A percentile compares a stretch with the other conserved stretches of the same genome.
Evolutionary conservation across 352 stramenopile genomes (phyloP).

Genomic region (Blastocystis sp.): DNA sequence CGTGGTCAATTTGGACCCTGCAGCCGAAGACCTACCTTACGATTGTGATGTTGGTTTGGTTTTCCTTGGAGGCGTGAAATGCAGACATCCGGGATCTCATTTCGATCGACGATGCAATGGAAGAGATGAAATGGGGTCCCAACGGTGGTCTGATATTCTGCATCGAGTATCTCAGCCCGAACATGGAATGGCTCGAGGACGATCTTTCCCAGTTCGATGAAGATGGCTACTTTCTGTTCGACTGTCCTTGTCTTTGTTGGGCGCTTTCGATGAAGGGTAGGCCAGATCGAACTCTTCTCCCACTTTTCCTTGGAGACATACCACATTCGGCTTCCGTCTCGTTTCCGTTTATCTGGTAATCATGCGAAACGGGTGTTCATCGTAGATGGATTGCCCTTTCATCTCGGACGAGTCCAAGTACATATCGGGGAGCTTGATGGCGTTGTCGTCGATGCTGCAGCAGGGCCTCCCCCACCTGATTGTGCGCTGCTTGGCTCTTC

Average conservation of each 20-base stretch:
- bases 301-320: conserved; percentile 75
- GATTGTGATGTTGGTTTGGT: conserved; percentile 46
- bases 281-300: conserved; percentile 86
- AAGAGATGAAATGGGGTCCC: conserved; percentile 90
- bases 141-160: conserved; percentile 97
- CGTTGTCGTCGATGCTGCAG: conserved; percentile 93
- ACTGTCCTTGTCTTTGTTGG: conserved; percentile 85
- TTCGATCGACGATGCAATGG: conserved; percentile 92
- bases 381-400: conserved; percentile 84
- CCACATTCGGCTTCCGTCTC: conserved; percentile 76
- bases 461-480: conserved; percentile 93
- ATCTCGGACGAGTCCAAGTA: conserved; percentile 93
- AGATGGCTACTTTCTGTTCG: conserved; percentile 95
- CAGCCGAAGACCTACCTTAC: conserved; percentile 72
- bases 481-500: conserved; percentile 69
- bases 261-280: conserved; percentile 71
- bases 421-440: conserved; percentile 92
- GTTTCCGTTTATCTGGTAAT: conserved; percentile 81
- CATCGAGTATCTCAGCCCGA: conserved; percentile 89
- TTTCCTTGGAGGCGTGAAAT: neutral
- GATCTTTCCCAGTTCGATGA: conserved; percentile 84
- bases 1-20: conserved; percentile 73
- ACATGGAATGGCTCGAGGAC: conserved; percentile 91
- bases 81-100: conserved; percentile 87
- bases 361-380: conserved; percentile 76